These are phyloP conservation scores for Trypanosoma platydactyli DNA, from an alignment of 208 protist genomes.

Conservation along the genomic window DNA sequence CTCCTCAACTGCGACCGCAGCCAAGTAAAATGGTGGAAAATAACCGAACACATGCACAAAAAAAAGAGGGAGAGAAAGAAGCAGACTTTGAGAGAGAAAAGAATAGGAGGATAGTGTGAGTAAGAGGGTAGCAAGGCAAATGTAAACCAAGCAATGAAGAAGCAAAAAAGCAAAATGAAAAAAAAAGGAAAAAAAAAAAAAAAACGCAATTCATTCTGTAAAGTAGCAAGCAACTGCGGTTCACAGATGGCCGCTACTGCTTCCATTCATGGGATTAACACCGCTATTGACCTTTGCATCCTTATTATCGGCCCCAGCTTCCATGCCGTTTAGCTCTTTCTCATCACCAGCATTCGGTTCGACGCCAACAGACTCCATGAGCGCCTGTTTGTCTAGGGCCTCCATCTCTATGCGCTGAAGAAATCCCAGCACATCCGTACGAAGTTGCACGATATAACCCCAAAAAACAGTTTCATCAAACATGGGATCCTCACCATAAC, in stretches of 20 bases:
- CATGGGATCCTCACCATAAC: conserved; percentile 69
- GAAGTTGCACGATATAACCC: conserved; percentile 60
- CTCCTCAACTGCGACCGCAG: no score
- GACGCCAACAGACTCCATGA: conserved; percentile 17
- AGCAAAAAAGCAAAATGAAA: conserved; percentile 24
- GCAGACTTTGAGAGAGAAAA: conserved; percentile 16
- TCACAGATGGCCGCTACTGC: background rate
- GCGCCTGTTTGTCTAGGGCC: conserved; percentile 10
- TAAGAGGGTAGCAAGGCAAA: background rate
- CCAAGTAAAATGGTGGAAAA: no score
- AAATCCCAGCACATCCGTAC: conserved; percentile 42
- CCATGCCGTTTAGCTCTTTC: background rate
- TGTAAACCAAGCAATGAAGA: background rate
- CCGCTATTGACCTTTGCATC: background rate
- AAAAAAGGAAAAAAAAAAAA: conserved; percentile 25
- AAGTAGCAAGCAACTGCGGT: background rate
- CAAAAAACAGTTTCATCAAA: conserved; percentile 67
- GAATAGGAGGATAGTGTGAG: background rate
- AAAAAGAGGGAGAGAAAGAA: conserved; percentile 6
- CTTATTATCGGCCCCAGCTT: background rate
- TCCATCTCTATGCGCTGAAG: conserved; percentile 33
- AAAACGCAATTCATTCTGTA: conserved; percentile 8
- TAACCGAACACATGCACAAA: background rate
- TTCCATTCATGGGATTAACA: background rate
- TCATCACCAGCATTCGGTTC: background rate